A percentile compares a stretch with the other conserved stretches of the same genome.
These are phyloP conservation scores for Aspergillus candidus DNA, from an alignment of 2,329 filamentous ascomycete species.

Conservation along the genomic window DNA sequence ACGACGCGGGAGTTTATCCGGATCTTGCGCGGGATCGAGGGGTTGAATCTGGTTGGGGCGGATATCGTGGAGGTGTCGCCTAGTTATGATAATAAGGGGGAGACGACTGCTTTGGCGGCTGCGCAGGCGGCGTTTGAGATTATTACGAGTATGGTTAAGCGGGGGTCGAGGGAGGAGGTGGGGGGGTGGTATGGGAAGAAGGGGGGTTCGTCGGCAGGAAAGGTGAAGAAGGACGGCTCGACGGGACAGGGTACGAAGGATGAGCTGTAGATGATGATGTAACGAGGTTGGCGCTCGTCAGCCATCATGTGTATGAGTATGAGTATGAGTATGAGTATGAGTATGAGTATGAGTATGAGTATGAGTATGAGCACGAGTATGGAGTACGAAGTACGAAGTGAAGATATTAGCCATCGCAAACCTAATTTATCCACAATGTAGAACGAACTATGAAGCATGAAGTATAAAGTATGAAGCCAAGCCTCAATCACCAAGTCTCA, in stretches of 20 bases:
- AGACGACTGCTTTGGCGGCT: conserved; percentile 75
- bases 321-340: too few relatives aligned
- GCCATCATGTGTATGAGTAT: too few relatives aligned
- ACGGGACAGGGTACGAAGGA: conserved; percentile 12
- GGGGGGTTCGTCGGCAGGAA: conserved; percentile 20
- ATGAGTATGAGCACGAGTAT: too few relatives aligned
- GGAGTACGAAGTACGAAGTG: too few relatives aligned
- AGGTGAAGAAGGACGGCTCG: conserved; percentile 7
- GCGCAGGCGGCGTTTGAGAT: conserved; percentile 83
- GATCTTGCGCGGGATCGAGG: conserved; percentile 75
- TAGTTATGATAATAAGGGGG: conserved; percentile 72
- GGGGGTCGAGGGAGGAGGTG: conserved; percentile 34
- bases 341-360: too few relatives aligned
- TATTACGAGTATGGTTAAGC: conserved; percentile 56
- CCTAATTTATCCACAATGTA: too few relatives aligned
- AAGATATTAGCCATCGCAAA: too few relatives aligned
- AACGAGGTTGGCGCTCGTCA: not conserved
- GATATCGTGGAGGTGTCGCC: conserved; percentile 87
- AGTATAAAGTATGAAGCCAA: too few relatives aligned
- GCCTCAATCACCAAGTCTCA: too few relatives aligned
- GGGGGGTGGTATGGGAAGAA: conserved; percentile 37
- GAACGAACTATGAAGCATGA: too few relatives aligned
- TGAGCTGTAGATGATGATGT: conserved; percentile 16
- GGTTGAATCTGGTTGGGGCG: conserved; percentile 76
- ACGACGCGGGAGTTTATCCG: conserved; percentile 81